Evolutionary conservation across 2,329 filamentous ascomycete genomes (phyloP).

Genomic region (Nannizzia gypsea): DNA sequence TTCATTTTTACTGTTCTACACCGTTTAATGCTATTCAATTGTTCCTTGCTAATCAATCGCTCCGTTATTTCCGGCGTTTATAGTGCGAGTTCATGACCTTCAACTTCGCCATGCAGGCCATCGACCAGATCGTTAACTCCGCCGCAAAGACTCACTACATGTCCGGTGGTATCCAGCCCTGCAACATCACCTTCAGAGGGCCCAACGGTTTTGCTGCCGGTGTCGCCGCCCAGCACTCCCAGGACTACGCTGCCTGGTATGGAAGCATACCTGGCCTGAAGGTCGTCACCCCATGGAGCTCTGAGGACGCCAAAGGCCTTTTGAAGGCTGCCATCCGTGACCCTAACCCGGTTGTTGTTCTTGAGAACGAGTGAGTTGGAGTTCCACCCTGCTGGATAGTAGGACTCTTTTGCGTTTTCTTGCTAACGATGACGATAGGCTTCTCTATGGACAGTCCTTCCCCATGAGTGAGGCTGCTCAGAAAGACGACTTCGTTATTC

Average conservation of each 20-base stretch:
- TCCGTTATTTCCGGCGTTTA: not conserved
- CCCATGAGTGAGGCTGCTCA: slow-evolving; percentile 96
- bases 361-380: slow-evolving; percentile 60
- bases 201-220: slow-evolving; percentile 96
- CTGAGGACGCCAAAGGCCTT: slow-evolving; percentile 96
- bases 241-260: slow-evolving; percentile 98
- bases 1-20: not conserved
- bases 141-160: slow-evolving; percentile 99
- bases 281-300: slow-evolving; percentile 90
- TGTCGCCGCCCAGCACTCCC: slow-evolving; percentile 95
- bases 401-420: not conserved
- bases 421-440: slow-evolving; percentile 31
- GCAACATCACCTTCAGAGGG: slow-evolving; percentile 98
- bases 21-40: not conserved
- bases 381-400: not conserved
- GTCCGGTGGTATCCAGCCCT: slow-evolving; percentile 98
- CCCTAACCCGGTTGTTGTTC: slow-evolving; percentile 87
- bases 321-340: slow-evolving; percentile 96
- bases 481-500: slow-evolving; percentile 90
- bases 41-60: not conserved
- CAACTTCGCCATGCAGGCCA: slow-evolving; percentile 99
- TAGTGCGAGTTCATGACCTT: slow-evolving; percentile 99
- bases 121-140: slow-evolving; percentile 99
- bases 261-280: slow-evolving; percentile 95
- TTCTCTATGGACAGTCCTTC: slow-evolving; percentile 85